Conservation (phyloP, 2,329 filamentous ascomycete genomes). For the Geosmithia flava region DNA sequence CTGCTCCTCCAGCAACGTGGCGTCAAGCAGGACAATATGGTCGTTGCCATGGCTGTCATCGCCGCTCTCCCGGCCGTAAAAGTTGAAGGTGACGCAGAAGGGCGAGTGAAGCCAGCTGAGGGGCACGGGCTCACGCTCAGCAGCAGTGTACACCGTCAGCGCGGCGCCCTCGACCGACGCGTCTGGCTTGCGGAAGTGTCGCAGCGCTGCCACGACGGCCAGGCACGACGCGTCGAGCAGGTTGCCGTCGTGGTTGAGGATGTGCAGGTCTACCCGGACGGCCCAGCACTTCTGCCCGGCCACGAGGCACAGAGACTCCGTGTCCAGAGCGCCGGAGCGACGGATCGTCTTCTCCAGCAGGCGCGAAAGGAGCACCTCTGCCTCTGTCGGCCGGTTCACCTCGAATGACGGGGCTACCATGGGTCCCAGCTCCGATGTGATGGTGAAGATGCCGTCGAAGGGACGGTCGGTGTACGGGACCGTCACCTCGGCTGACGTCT, state of each 20-base stretch:
- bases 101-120: constrained; percentile 87
- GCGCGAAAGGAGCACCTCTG: constrained; percentile 75
- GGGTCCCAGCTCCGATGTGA: constrained; percentile 79
- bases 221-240: constrained; percentile 79
- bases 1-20: constrained; percentile 64
- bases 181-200: constrained; percentile 86
- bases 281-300: constrained; percentile 87
- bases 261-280: constrained; percentile 81
- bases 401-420: constrained; percentile 90
- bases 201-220: constrained; percentile 74
- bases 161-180: constrained; percentile 75
- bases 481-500: constrained; percentile 79
- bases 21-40: constrained; percentile 56
- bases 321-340: constrained; percentile 83
- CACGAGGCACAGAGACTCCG: constrained; percentile 87
- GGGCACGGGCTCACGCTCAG: constrained; percentile 81
- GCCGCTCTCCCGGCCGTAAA: constrained; percentile 54
- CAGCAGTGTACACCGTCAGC: constrained; percentile 70
- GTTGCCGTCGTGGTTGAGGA: constrained; percentile 83
- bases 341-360: constrained; percentile 90
- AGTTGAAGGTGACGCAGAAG: constrained; percentile 81
- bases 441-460: constrained; percentile 91
- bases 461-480: constrained; percentile 78
- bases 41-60: neutral
- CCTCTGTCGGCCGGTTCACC: constrained; percentile 68